Base-by-base conservation (phyloP, 2,329 filamentous ascomycete genomes). In the Aspergillus latus region DNA sequence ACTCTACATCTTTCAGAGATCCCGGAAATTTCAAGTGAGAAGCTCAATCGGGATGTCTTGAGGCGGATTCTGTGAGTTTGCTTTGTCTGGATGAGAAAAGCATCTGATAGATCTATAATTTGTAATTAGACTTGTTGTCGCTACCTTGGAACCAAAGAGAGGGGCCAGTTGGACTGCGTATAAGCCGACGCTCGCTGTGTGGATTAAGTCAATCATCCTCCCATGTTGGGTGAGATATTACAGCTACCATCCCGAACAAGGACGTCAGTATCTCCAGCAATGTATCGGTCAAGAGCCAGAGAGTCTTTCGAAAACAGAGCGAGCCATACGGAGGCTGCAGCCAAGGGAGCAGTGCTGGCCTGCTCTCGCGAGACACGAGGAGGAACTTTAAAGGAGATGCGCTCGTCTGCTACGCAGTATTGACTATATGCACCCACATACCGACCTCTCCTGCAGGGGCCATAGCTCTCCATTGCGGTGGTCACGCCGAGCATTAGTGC, bases 221-320 rank as follows among this genome's bases (percentile, higher is more conserved):
- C 9, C n/a, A n/a, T 28, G 15, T 21, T 11, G 13, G n/a, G 34
- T 5, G 11, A 43, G 29, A 21, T 68, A 67, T 64, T 67, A 72
- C 76, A 78, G 37, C 75, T 78, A 34, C 76, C 77, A 21, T 74
- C 77, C 74, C 74, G 80, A 11, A 80, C 66, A 4, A 80, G 64
- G 3, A 80, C 62, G 29, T 60, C 65, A 9, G 45, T 57, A 0
- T 40, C 50, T 34, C 47, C 13, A 1, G 44, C 51, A 3, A 56
- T 46, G 3, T 57, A 49, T 32, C 60, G 55, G 55, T 71, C 49
- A 54, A 78, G 72, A n/a, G 58, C 58, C 7, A 79, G 62, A 37
- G 69, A 73, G 2, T 67, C 62, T 40, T 70, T 68, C 0, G 74
- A 76, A 49, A 75, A 78, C 0, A 78, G 54, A 0, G 72, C 74